phyloP scores from a whole-genome alignment of 345 rosid genomes.

The Hevea brasiliensis region DNA sequence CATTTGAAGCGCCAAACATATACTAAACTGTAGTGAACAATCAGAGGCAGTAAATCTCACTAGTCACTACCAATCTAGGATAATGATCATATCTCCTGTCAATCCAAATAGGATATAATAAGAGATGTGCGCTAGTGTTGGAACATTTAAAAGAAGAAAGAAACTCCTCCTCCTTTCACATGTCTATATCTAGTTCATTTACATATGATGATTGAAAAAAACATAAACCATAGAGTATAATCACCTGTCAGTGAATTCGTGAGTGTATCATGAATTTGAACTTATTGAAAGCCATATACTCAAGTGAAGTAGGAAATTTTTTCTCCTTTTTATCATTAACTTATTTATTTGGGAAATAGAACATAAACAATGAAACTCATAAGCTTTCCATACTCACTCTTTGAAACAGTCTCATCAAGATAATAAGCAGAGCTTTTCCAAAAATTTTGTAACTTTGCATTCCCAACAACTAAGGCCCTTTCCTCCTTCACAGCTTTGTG shows the following conservation, averaged over 20 bases:
- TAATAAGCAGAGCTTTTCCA: conserved; percentile 58
- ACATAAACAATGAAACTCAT: neutral
- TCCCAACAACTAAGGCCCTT: conserved; percentile 31
- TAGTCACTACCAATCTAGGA: neutral
- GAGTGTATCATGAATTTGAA: neutral
- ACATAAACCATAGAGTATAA: neutral
- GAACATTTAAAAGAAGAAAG: neutral
- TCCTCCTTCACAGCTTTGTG: conserved; percentile 37
- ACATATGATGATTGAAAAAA: neutral
- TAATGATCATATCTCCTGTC: neutral
- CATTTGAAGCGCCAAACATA: neutral
- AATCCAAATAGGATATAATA: neutral
- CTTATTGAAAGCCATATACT: neutral
- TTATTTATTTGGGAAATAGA: neutral
- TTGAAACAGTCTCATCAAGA: conserved; percentile 40
- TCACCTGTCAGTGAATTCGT: neutral
- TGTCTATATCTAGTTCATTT: neutral
- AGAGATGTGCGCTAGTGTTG: neutral
- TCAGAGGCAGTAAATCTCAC: neutral
- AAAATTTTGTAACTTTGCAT: conserved; percentile 38
- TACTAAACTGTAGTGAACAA: neutral
- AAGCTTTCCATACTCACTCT: conserved; percentile 30
- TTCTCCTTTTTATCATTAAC: neutral
- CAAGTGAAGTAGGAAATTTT: neutral
- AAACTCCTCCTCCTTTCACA: neutral